Evolutionary conservation across 257 asterid genomes (phyloP).

Genomic region (Nicotiana sylvestris): DNA sequence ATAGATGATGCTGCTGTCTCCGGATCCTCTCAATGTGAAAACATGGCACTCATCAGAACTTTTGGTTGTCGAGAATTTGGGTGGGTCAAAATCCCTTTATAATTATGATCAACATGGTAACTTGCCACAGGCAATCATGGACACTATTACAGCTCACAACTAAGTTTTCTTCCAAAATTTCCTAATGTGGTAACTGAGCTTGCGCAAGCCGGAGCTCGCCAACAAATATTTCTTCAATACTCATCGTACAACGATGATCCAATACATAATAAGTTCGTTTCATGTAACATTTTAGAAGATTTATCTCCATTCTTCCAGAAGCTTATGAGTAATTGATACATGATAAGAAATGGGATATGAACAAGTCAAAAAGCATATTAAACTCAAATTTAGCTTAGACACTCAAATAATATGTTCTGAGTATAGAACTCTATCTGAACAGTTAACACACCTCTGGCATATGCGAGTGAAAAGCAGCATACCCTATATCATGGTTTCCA

Average conservation of each 20-base stretch:
- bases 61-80: background rate
- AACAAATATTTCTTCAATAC: background rate
- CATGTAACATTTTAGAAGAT: background rate
- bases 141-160: background rate
- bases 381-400: background rate
- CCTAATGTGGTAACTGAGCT: background rate
- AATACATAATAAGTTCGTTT: background rate
- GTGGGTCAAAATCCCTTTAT: background rate
- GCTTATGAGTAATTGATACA: background rate
- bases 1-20: background rate
- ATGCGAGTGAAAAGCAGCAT: conserved; percentile 55
- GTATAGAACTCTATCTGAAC: background rate
- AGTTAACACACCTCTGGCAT: conserved; percentile 55
- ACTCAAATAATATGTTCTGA: background rate
- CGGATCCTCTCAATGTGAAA: background rate
- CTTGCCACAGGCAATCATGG: background rate
- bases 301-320: background rate
- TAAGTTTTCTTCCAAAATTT: background rate
- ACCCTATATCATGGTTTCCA: conserved; percentile 94
- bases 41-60: background rate
- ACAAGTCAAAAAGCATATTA: background rate
- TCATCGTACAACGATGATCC: background rate
- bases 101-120: background rate
- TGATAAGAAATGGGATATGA: background rate
- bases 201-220: background rate